Evolutionary conservation across 208 protist genomes (phyloP).

Genomic region (Phytomonas francai): DNA sequence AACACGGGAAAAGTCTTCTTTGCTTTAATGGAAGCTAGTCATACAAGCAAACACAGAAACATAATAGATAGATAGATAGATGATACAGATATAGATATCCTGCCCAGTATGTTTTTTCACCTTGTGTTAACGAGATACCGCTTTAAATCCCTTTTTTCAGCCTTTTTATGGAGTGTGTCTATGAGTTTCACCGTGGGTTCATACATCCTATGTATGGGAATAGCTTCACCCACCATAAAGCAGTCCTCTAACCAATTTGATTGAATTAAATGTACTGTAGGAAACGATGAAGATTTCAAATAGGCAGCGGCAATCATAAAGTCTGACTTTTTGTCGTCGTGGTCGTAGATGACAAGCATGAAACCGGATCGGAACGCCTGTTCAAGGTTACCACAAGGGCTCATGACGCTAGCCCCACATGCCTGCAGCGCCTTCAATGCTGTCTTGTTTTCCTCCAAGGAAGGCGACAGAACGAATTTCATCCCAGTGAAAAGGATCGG

Average conservation of each 20-base stretch:
- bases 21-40: slow-evolving; percentile 8
- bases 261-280: slow-evolving; percentile 37
- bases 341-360: slow-evolving; percentile 75
- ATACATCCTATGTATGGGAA: slow-evolving; percentile 70
- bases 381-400: slow-evolving; percentile 20
- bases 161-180: slow-evolving; percentile 77
- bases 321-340: slow-evolving; percentile 72
- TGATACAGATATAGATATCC: not conserved
- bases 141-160: slow-evolving; percentile 16
- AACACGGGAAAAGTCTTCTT: slow-evolving; percentile 4
- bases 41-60: slow-evolving; percentile 12
- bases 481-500: slow-evolving; percentile 75
- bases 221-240: slow-evolving; percentile 68
- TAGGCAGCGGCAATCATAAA: slow-evolving; percentile 58
- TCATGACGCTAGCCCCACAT: slow-evolving; percentile 58
- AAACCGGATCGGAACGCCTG: slow-evolving; percentile 31
- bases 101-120: not conserved
- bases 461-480: slow-evolving; percentile 40
- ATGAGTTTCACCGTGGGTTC: slow-evolving; percentile 67
- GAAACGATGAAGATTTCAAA: slow-evolving; percentile 2
- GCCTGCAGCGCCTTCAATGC: slow-evolving; percentile 32
- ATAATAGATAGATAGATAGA: slow-evolving; percentile 10
- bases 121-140: slow-evolving; percentile 1
- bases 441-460: slow-evolving; percentile 26
- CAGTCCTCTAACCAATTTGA: slow-evolving; percentile 82